A percentile compares a stretch with the other conserved stretches of the same genome.
These are phyloP conservation scores for Xylariaceae sp. DNA, from an alignment of 2,329 filamentous ascomycete genomes.

Conservation along the genomic window DNA sequence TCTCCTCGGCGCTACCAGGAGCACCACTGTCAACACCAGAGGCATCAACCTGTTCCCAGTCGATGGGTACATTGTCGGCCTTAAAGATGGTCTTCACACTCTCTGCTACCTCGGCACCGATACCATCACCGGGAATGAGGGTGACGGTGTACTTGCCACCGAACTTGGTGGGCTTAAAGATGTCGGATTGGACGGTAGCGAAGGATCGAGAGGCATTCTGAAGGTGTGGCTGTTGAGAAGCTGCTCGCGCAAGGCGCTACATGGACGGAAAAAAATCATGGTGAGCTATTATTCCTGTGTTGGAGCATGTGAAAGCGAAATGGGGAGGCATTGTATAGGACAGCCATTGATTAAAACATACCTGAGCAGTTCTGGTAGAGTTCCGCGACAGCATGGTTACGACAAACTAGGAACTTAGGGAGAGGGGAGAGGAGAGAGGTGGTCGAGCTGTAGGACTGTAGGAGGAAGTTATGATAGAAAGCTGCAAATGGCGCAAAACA, in stretches of 20 bases:
- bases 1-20: conserved; percentile 84
- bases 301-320: conserved; percentile 28
- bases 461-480: conserved; percentile 15
- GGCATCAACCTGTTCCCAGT: conserved; percentile 98
- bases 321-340: conserved; percentile 25
- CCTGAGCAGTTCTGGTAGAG: conserved; percentile 63
- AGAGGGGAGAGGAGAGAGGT: conserved; percentile 23
- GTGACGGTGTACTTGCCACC: conserved; percentile 99
- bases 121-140: conserved; percentile 97
- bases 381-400: conserved; percentile 63
- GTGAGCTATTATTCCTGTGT: conserved; percentile 16
- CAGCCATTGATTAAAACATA: conserved; percentile 40
- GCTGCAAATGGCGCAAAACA: conserved; percentile 45
- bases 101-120: conserved; percentile 96
- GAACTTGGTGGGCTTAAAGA: conserved; percentile 99
- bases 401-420: conserved; percentile 10
- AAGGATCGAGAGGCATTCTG: conserved; percentile 60
- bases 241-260: conserved; percentile 60
- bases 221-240: conserved; percentile 53
- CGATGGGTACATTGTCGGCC: conserved; percentile 97
- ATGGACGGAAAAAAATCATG: conserved; percentile 6
- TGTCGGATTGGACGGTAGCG: conserved; percentile 88
- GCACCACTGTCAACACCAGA: conserved; percentile 85
- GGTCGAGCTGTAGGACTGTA: conserved; percentile 30
- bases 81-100: conserved; percentile 99